Evolutionary conservation across 2,329 filamentous ascomycete species (phyloP).

Genomic region (Mariannaea sp.): DNA sequence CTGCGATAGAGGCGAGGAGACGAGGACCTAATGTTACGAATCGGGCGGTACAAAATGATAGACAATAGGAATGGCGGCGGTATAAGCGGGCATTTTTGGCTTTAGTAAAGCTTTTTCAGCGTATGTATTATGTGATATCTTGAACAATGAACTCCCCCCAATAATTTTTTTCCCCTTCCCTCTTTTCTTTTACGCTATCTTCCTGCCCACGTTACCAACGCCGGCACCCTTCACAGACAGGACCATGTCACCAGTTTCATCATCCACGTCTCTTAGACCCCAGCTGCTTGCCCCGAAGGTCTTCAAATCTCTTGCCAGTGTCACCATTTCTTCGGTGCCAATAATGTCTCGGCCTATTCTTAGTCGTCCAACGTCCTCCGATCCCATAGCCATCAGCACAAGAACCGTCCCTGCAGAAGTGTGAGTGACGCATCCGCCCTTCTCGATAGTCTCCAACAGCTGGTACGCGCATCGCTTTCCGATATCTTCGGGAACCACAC

Average conservation of each 20-base stretch:
- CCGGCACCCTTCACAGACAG: slow-evolving; percentile 91
- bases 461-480: slow-evolving; percentile 88
- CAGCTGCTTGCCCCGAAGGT: slow-evolving; percentile 90
- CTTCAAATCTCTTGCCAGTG: slow-evolving; percentile 80
- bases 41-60: slow-evolving; percentile 27
- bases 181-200: slow-evolving; percentile 63
- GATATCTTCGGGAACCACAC: slow-evolving; percentile 86
- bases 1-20: slow-evolving; percentile 54
- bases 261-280: slow-evolving; percentile 78
- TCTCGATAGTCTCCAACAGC: slow-evolving; percentile 78
- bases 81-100: slow-evolving; percentile 3
- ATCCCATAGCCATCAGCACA: slow-evolving; percentile 96
- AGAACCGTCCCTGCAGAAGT: slow-evolving; percentile 76
- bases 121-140: slow-evolving; percentile 10
- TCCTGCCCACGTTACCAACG: slow-evolving; percentile 92
- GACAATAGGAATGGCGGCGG: slow-evolving; percentile 20
- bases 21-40: slow-evolving; percentile 38
- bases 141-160: slow-evolving; percentile 22
- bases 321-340: slow-evolving; percentile 78
- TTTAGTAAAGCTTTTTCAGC: slow-evolving; percentile 7
- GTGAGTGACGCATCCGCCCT: slow-evolving; percentile 79
- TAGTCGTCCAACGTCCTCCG: slow-evolving; percentile 89
- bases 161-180: slow-evolving; percentile 13
- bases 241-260: slow-evolving; percentile 74
- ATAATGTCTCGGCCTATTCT: slow-evolving; percentile 81